A percentile compares a stretch with the other conserved stretches of the same genome.
Conservation (phyloP, 2,329 filamentous ascomycete genomes). For the Xylogone sp. region DNA sequence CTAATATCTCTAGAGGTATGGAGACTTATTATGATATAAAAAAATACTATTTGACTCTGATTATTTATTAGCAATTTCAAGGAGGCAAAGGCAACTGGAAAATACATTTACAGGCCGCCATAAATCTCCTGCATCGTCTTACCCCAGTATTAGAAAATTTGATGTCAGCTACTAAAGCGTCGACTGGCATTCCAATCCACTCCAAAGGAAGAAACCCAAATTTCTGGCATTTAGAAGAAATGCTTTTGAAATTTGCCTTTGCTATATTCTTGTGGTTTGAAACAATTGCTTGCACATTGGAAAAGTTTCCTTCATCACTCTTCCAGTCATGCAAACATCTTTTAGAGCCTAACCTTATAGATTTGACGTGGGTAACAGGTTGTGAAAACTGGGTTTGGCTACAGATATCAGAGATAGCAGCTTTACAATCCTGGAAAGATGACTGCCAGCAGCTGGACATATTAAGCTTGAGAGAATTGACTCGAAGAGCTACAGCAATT, state of each 20-base stretch:
- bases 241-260: neutral
- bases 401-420: slow-evolving; percentile 1
- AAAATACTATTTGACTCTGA: neutral
- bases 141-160: neutral
- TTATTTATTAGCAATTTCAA: neutral
- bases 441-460: neutral
- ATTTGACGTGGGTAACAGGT: neutral
- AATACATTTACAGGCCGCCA: slow-evolving; percentile 4
- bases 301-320: neutral
- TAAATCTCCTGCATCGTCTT: neutral
- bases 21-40: neutral
- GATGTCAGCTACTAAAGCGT: neutral
- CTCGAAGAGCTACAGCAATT: neutral
- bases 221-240: neutral
- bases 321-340: too few relatives aligned
- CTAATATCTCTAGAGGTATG: neutral
- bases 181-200: neutral
- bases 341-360: neutral
- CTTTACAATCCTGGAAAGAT: slow-evolving; percentile 1
- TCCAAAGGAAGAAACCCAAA: neutral
- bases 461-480: neutral
- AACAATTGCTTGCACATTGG: neutral
- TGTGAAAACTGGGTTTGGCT: neutral
- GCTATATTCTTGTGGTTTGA: slow-evolving; percentile 2
- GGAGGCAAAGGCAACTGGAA: slow-evolving; percentile 2